These are phyloP conservation scores for Asclepias syriaca DNA, from an alignment of 257 asterid species.

Conservation along the genomic window DNA sequence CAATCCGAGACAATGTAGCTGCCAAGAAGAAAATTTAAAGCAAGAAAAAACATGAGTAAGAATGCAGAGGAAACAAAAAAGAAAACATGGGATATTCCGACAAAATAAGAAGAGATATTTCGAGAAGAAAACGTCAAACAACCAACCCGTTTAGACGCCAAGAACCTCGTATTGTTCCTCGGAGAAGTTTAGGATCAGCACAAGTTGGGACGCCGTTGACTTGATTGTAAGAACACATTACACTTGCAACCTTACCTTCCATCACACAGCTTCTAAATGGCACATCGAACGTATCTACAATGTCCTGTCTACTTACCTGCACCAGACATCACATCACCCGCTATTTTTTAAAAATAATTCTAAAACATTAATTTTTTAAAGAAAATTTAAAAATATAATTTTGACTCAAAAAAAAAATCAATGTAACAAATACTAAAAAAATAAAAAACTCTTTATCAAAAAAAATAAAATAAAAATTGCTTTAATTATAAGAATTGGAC, in stretches of 20 bases:
- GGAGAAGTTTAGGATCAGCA: slow-evolving; percentile 71
- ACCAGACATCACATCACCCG: neutral
- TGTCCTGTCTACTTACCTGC: slow-evolving; percentile 75
- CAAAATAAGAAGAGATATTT: neutral
- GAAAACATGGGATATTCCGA: neutral
- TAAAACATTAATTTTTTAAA: too few species aligned
- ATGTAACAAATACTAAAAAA: too few species aligned
- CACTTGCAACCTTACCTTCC: slow-evolving; percentile 86
- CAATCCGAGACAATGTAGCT: slow-evolving; percentile 78
- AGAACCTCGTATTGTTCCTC: slow-evolving; percentile 55
- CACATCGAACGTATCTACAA: slow-evolving; percentile 62
- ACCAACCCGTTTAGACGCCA: slow-evolving; percentile 72
- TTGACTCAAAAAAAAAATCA: too few species aligned
- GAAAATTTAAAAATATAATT: too few species aligned
- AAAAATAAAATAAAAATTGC: too few species aligned
- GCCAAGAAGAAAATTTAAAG: neutral
- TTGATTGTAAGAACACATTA: slow-evolving; percentile 91
- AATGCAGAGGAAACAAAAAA: neutral
- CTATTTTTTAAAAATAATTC: neutral
- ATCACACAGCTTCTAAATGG: slow-evolving; percentile 76
- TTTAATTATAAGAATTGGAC: too few species aligned
- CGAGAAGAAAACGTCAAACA: too few species aligned
- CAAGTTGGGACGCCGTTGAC: slow-evolving; percentile 84
- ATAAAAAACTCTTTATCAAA: too few species aligned
- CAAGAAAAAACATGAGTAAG: neutral